A percentile compares a stretch with the other conserved stretches of the same genome.
Conservation (phyloP, 2,329 filamentous ascomycete genomes). For the Mycosphaerelloides madeirae region DNA sequence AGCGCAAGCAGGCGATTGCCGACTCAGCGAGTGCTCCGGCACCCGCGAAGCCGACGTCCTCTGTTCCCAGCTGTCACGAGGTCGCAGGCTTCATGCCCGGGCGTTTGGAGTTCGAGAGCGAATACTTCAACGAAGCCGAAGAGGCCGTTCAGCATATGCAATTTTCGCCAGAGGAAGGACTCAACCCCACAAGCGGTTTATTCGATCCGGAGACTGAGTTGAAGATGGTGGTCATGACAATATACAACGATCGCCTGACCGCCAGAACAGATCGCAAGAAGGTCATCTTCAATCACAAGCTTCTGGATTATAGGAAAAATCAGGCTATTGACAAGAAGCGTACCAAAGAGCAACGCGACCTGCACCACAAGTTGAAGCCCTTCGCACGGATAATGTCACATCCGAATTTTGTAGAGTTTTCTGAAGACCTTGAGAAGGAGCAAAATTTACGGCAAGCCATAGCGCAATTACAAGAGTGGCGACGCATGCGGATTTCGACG, state of each 20-base stretch:
- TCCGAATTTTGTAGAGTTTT: conserved; percentile 81
- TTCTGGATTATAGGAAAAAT: conserved; percentile 92
- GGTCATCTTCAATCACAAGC: conserved; percentile 89
- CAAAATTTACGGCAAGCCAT: conserved; percentile 89
- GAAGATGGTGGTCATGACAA: conserved; percentile 96
- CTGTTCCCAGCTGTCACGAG: conserved; percentile 93
- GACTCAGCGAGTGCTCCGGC: conserved; percentile 80
- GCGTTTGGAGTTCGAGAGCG: conserved; percentile 92
- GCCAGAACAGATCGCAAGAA: conserved; percentile 91
- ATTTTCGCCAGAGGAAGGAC: conserved; percentile 91
- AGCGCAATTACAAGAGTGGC: conserved; percentile 87
- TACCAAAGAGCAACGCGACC: conserved; percentile 88
- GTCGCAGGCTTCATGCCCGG: conserved; percentile 99
- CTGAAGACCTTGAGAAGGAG: conserved; percentile 81
- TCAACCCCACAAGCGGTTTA: conserved; percentile 70
- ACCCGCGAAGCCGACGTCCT: conserved; percentile 83
- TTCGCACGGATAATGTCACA: conserved; percentile 97
- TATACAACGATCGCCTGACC: conserved; percentile 90
- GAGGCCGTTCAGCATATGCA: conserved; percentile 98
- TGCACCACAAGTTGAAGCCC: conserved; percentile 89
- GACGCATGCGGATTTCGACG: conserved; percentile 75
- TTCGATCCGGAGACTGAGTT: conserved; percentile 94
- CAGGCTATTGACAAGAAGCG: conserved; percentile 86
- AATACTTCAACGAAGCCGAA: conserved; percentile 96
- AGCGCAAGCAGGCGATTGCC: conserved; percentile 81